These are phyloP conservation scores for Saxophila tyrrhenica DNA, from an alignment of 495 filamentous ascomycete genomes.

Conservation along the genomic window DNA sequence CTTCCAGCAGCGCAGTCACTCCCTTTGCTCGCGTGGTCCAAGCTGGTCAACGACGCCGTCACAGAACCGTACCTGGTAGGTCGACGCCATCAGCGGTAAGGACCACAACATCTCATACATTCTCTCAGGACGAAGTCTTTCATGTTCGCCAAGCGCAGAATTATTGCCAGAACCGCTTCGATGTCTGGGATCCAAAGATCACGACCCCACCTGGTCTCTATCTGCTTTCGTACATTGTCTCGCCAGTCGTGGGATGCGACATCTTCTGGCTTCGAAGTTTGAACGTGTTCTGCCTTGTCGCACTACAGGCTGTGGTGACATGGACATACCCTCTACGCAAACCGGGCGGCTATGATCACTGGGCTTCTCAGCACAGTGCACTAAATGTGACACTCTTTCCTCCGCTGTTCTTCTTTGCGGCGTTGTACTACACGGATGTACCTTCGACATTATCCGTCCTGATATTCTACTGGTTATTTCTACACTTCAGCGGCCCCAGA, in stretches of 20 bases:
- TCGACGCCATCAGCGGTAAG: background rate
- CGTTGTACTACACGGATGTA: slow-evolving; percentile 88
- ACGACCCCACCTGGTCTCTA: slow-evolving; percentile 92
- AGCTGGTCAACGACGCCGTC: slow-evolving; percentile 33
- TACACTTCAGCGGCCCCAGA: background rate
- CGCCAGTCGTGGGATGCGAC: slow-evolving; percentile 30
- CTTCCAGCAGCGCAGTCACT: background rate
- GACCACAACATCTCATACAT: slow-evolving; percentile 6
- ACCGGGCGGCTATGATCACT: background rate
- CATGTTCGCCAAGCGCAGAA: slow-evolving; percentile 84
- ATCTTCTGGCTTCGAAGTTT: slow-evolving; percentile 38
- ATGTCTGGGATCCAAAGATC: slow-evolving; percentile 87
- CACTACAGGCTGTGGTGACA: slow-evolving; percentile 24
- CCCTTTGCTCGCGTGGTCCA: slow-evolving; percentile 17
- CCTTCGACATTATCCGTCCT: slow-evolving; percentile 46
- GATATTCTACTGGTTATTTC: slow-evolving; percentile 31
- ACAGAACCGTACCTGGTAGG: slow-evolving; percentile 73
- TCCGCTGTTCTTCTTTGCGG: slow-evolving; percentile 88
- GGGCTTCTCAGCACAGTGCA: slow-evolving; percentile 20
- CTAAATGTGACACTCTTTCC: slow-evolving; percentile 82
- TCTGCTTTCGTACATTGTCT: slow-evolving; percentile 37
- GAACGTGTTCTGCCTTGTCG: slow-evolving; percentile 39
- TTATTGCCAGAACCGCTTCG: slow-evolving; percentile 67
- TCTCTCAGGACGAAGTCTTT: slow-evolving; percentile 78
- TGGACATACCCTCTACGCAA: slow-evolving; percentile 9